Evolutionary conservation across 306 rosid genomes (phyloP), one percentile per base, ranked within the genome.

Genomic region (Citrullus amarus): DNA sequence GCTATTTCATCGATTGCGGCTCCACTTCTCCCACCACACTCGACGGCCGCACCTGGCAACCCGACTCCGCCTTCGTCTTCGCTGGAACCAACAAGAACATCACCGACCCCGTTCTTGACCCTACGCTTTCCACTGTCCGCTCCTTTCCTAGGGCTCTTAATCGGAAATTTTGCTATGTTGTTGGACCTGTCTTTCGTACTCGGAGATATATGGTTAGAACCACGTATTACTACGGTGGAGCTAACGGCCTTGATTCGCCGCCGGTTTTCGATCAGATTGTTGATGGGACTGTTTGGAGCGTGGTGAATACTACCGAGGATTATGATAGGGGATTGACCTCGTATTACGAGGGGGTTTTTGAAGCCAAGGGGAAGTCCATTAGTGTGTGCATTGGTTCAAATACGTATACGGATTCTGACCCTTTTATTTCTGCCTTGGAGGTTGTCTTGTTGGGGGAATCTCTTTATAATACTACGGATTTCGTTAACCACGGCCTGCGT

Each of bases 181-280:
- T 87, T 4, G 15, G 50, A 71, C 82, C 76, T 0, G 93, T 85
- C 14, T 88, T 72, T 51, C 97, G 88, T 79, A 78, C 83, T 7
- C 88, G 91, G 0, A 86, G 77, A 75, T 96, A 92, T 81, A 6
- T 89, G 79, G 80, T 96, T n/a, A 84, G 99, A 57, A 84, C 91
- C 8, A 88, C 93, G 10, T 96, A 88, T 78, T 96, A 79, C 91
- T 96, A 96, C 78, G 91, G 91, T 2, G 93, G 91, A 4, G 69
- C 87, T 82, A 85, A 89, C 80, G 92, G 87, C 70, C 75, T 10
- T 1, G 79, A 78, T 75, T 78, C 84, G 4, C 99, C 96, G 3
- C 96, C 98, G 62, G 93, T 88, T 51, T 96, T 92, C 74, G 99
- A 92, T 66, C 99, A 91, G 88, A 92, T 91, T 60, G 84, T 96